Percentiles rank a stretch among this genome's conserved stretches.
phyloP scores from a whole-genome alignment of 176 grass and related monocot genomes.

The Neostapfia colusana region DNA sequence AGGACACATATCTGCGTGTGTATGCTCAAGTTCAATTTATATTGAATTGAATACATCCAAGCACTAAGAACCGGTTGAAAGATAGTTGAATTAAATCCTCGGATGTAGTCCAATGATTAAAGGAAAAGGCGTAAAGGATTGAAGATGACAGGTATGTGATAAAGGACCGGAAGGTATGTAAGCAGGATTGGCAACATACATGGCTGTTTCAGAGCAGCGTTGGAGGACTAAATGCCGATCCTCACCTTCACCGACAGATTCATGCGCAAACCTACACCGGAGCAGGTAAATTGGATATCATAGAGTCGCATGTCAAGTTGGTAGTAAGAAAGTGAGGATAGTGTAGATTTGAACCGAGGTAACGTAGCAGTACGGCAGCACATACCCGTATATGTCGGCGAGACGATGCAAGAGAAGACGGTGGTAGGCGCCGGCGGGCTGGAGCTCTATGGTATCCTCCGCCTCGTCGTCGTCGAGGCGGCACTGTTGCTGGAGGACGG shows the following conservation, averaged over 20 bases:
- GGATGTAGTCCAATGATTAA: too few species aligned
- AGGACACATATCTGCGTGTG: background rate
- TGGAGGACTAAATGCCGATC: slow-evolving; percentile 78
- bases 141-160: background rate
- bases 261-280: slow-evolving; percentile 73
- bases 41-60: background rate
- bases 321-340: background rate
- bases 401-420: slow-evolving; percentile 87
- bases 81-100: too few species aligned
- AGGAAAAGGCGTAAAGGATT: background rate
- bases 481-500: slow-evolving; percentile 48
- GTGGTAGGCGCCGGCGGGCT: slow-evolving; percentile 77
- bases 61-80: background rate
- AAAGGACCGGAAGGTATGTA: background rate
- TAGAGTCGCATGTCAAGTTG: background rate
- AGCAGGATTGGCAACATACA: slow-evolving; percentile 54
- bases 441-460: slow-evolving; percentile 62
- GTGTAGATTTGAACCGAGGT: background rate
- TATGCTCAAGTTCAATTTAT: too few species aligned
- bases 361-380: background rate
- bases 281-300: background rate
- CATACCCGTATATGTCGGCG: slow-evolving; percentile 89
- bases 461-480: background rate
- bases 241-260: slow-evolving; percentile 88
- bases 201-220: slow-evolving; percentile 79